phyloP scores from a whole-genome alignment of 106 monocot species.

The Dioscorea dumetorum region DNA sequence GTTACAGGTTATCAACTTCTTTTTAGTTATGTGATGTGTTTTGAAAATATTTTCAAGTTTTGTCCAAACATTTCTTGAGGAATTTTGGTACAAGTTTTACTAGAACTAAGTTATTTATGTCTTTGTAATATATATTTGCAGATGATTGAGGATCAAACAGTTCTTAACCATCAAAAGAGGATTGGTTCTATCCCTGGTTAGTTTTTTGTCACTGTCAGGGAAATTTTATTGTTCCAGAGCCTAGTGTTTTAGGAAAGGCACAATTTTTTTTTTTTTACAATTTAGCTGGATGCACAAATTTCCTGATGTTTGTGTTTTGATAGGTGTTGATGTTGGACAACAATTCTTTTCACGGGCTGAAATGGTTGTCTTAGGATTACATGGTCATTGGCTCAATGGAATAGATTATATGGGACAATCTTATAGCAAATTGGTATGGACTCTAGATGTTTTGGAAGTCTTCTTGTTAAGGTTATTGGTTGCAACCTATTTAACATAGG shows the following conservation, averaged over 20 bases:
- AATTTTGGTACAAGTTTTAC: no score
- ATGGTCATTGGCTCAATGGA: conserved; percentile 86
- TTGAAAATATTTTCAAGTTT: not conserved
- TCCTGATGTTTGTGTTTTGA: not conserved
- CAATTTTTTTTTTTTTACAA: no score
- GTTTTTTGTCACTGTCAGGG: not conserved
- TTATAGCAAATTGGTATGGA: conserved; percentile 40
- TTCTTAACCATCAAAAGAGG: conserved; percentile 28
- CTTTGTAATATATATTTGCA: conserved; percentile 2
- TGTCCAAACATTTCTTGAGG: no score
- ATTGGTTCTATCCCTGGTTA: conserved; percentile 65
- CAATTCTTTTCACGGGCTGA: conserved; percentile 81
- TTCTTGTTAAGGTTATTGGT: not conserved
- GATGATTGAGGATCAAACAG: conserved; percentile 15
- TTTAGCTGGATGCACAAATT: no score
- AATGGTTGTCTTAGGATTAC: conserved; percentile 80
- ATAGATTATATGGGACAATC: conserved; percentile 72
- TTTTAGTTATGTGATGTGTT: no score
- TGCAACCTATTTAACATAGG: not conserved
- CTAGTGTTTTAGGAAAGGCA: not conserved
- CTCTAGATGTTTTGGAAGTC: not conserved
- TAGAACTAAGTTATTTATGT: no score
- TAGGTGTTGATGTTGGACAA: conserved; percentile 80
- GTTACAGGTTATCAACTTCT: no score
- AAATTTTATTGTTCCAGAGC: not conserved